phyloP scores from a whole-genome alignment of 2,329 filamentous ascomycete species.

The Epicoccum nigrum region DNA sequence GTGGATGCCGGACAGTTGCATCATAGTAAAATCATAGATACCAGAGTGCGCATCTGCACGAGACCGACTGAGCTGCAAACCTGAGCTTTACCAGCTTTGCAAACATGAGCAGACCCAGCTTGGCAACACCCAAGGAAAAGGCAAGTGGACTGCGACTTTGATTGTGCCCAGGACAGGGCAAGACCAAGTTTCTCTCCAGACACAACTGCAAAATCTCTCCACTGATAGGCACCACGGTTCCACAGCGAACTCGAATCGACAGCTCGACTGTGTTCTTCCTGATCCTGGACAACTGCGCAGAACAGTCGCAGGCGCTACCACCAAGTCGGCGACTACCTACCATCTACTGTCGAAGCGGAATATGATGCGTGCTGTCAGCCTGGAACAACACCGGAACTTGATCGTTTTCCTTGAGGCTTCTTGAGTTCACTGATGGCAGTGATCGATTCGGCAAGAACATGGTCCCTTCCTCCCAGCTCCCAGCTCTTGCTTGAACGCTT shows the following conservation, averaged over 20 bases:
- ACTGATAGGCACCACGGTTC: too few relatives aligned
- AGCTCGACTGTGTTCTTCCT: too few relatives aligned
- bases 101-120: slow-evolving; percentile 12
- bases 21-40: neutral
- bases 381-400: neutral
- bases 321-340: too few relatives aligned
- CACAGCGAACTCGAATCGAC: too few relatives aligned
- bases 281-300: too few relatives aligned
- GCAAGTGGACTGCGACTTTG: neutral
- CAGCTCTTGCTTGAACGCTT: neutral
- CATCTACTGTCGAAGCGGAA: too few relatives aligned
- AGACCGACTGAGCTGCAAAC: neutral
- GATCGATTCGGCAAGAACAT: neutral
- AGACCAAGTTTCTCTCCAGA: too few relatives aligned
- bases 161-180: neutral
- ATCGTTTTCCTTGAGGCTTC: neutral
- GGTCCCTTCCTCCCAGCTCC: neutral
- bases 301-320: too few relatives aligned
- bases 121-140: slow-evolving; percentile 8
- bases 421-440: neutral
- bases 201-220: too few relatives aligned
- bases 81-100: slow-evolving; percentile 16
- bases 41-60: neutral
- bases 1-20: neutral
- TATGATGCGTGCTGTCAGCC: too few relatives aligned